Percentiles rank a stretch among this genome's conserved stretches.
phyloP scores from a whole-genome alignment of 2,329 filamentous ascomycete genomes.

The Colletotrichum spaethianum region DNA sequence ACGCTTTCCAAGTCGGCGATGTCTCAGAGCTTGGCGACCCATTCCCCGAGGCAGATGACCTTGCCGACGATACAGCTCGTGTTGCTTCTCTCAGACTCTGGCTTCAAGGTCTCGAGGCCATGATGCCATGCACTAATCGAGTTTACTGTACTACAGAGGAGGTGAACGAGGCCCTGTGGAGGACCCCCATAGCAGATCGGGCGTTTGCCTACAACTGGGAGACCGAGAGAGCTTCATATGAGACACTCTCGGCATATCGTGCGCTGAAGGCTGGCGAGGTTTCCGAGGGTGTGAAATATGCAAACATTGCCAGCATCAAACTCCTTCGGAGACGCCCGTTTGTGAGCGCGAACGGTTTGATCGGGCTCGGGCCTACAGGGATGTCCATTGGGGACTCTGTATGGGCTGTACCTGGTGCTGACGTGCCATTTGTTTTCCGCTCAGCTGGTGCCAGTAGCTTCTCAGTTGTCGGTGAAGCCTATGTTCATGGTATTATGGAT shows the following conservation, averaged over 20 bases:
- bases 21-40: background rate
- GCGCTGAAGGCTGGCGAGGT: background rate
- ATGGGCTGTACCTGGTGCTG: constrained; percentile 1
- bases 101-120: background rate
- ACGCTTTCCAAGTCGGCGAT: background rate
- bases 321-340: background rate
- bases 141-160: background rate
- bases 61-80: background rate
- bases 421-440: background rate
- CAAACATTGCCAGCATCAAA: constrained; percentile 12
- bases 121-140: background rate
- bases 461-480: background rate
- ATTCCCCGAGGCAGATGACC: background rate
- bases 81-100: background rate
- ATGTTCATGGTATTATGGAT: constrained; percentile 17
- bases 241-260: constrained; percentile 9
- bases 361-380: background rate
- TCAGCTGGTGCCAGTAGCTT: background rate
- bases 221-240: background rate
- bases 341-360: background rate
- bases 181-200: constrained; percentile 13
- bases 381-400: background rate
- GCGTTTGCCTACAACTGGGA: constrained; percentile 23
- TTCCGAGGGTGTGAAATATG: constrained; percentile 13
- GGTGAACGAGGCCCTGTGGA: constrained; percentile 7